Evolutionary conservation across 148 eudicot species (phyloP).

Genomic region (Camellia sinensis): DNA sequence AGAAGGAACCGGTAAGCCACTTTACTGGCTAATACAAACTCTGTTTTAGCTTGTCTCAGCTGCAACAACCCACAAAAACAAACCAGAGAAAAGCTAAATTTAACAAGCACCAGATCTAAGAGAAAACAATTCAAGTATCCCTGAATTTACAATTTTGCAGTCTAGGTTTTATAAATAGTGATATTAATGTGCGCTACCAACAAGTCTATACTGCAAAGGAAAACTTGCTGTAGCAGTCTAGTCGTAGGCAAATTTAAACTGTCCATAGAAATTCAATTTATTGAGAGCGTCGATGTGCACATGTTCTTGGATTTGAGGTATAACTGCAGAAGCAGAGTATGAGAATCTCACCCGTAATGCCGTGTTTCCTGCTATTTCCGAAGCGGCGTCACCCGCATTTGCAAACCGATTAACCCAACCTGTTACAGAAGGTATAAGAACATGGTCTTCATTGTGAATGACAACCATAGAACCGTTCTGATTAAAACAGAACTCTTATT

Average conservation of each 20-base stretch:
- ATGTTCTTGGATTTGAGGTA: background rate
- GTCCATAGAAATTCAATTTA: background rate
- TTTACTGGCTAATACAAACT: constrained; percentile 88
- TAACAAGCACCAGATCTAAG: background rate
- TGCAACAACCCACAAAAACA: constrained; percentile 25
- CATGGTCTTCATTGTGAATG: background rate
- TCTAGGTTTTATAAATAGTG: background rate
- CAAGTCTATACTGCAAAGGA: background rate
- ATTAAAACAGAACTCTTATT: background rate
- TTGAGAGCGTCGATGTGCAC: background rate
- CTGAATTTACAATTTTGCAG: background rate
- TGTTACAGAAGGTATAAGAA: constrained; percentile 30
- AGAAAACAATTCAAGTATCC: background rate
- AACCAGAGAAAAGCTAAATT: background rate
- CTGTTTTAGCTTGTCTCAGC: constrained; percentile 94
- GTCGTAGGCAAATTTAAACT: background rate
- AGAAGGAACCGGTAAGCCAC: constrained; percentile 80
- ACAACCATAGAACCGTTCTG: background rate
- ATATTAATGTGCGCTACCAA: background rate
- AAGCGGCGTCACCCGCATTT: constrained; percentile 94
- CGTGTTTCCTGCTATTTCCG: constrained; percentile 84
- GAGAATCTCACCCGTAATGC: constrained; percentile 65
- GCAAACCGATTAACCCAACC: constrained; percentile 99
- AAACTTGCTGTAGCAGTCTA: background rate
- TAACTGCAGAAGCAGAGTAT: background rate